Percentiles rank a stretch among this genome's conserved stretches.
These are phyloP conservation scores for Sclerotinia spermophila DNA, from an alignment of 2,329 filamentous ascomycete species.

Conservation along the genomic window DNA sequence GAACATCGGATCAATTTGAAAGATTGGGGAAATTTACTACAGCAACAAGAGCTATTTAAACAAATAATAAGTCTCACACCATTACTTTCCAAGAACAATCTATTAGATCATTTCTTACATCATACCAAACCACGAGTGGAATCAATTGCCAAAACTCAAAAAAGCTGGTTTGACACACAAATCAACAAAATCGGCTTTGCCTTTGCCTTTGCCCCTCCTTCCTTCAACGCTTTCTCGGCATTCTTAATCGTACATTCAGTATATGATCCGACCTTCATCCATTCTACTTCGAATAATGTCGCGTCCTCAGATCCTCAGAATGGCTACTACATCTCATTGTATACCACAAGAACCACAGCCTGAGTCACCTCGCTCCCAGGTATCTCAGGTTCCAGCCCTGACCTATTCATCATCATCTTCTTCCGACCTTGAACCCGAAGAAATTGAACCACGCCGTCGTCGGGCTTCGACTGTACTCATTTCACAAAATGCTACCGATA, in stretches of 20 bases:
- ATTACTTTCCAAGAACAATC: not conserved
- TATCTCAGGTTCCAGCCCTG: slow-evolving; percentile 57
- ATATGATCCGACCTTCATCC: slow-evolving; percentile 16
- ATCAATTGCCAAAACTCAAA: not conserved
- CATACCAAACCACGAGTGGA: not conserved
- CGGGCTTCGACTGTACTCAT: slow-evolving; percentile 68
- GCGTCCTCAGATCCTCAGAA: slow-evolving; percentile 29
- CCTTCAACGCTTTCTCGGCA: not conserved
- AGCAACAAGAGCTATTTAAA: not conserved
- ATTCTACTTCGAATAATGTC: slow-evolving; percentile 28
- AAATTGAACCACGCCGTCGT: slow-evolving; percentile 47
- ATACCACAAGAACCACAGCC: slow-evolving; percentile 31
- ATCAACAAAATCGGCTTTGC: not conserved
- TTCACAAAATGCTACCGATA: slow-evolving; percentile 58
- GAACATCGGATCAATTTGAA: not conserved
- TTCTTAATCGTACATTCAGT: not conserved
- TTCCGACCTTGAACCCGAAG: slow-evolving; percentile 45
- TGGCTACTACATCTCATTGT: slow-evolving; percentile 35
- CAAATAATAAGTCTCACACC: not conserved
- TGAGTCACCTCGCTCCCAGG: slow-evolving; percentile 33
- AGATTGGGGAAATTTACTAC: not conserved
- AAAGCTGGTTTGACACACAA: slow-evolving; percentile 1
- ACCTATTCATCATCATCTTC: slow-evolving; percentile 62
- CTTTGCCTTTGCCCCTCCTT: not conserved
- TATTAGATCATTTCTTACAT: not conserved